Percentiles rank a stretch among this genome's conserved stretches.
Conservation (phyloP, 768 basidiomycete genomes). For the Auriscalpium orientale region DNA sequence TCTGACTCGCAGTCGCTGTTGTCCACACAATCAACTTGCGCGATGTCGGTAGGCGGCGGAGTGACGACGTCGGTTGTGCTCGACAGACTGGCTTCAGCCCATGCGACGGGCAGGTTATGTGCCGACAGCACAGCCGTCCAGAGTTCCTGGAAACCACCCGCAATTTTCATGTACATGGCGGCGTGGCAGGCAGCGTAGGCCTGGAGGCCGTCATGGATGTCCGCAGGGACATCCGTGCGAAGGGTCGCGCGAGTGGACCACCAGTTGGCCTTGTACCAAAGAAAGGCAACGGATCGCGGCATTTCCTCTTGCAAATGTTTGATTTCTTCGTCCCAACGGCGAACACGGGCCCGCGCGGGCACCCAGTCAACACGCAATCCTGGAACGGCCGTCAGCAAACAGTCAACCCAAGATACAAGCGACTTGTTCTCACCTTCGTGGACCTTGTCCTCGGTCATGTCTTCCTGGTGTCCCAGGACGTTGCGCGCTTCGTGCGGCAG, state of each 20-base stretch:
- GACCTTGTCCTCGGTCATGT: background rate
- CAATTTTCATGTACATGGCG: background rate
- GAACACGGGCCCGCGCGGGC: background rate
- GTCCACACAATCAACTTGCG: too few relatives aligned
- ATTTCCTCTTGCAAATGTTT: background rate
- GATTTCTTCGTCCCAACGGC: background rate
- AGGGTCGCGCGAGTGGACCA: background rate
- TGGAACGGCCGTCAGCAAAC: background rate
- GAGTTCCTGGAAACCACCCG: too few relatives aligned
- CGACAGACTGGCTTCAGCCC: too few relatives aligned
- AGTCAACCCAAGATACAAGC: background rate
- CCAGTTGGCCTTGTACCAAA: background rate
- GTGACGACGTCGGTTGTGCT: too few relatives aligned
- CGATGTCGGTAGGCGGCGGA: too few relatives aligned
- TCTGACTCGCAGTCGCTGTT: too few relatives aligned
- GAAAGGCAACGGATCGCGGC: background rate
- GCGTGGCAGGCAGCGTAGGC: background rate
- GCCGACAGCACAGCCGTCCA: too few relatives aligned
- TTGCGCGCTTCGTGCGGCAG: background rate
- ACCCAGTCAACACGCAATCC: background rate
- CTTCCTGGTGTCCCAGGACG: background rate
- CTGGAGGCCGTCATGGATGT: background rate
- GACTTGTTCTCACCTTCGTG: background rate
- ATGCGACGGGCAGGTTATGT: too few relatives aligned
- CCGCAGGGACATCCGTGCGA: background rate